Percentiles rank a stretch among this genome's conserved stretches.
Evolutionary conservation across 2,329 filamentous ascomycete species (phyloP).

Genomic region (Didymella pinodella): DNA sequence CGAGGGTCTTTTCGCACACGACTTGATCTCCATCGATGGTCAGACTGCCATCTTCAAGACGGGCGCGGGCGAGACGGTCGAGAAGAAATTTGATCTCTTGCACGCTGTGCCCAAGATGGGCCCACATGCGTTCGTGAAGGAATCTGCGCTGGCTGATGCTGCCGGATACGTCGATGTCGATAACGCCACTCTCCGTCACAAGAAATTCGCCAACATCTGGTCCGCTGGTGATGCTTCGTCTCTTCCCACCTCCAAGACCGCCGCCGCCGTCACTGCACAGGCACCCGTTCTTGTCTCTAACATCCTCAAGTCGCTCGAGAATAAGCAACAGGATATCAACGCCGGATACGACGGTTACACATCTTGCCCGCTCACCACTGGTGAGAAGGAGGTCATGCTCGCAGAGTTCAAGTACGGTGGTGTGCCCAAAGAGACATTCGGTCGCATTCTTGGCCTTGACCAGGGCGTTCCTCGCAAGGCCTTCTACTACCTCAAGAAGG

Average conservation of each 20-base stretch:
- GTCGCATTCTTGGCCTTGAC: conserved; percentile 62
- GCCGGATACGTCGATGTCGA: conserved; percentile 52
- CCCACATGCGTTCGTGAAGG: conserved; percentile 49
- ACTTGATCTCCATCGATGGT: conserved; percentile 49
- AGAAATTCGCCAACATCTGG: conserved; percentile 51
- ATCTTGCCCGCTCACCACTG: conserved; percentile 50
- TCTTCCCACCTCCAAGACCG: conserved; percentile 52
- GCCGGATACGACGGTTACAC: conserved; percentile 51
- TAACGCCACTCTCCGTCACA: conserved; percentile 47
- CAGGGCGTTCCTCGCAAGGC: conserved; percentile 63
- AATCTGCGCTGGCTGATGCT: conserved; percentile 46
- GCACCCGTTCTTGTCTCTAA: conserved; percentile 49
- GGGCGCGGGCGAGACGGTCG: conserved; percentile 37
- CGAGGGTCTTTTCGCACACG: conserved; percentile 51
- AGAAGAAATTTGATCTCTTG: conserved; percentile 49
- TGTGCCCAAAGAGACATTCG: conserved; percentile 69
- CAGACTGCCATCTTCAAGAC: conserved; percentile 48
- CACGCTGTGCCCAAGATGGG: conserved; percentile 52
- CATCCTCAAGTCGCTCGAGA: conserved; percentile 41
- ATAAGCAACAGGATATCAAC: conserved; percentile 27
- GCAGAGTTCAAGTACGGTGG: conserved; percentile 72
- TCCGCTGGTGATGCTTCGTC: conserved; percentile 50
- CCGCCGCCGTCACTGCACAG: conserved; percentile 50
- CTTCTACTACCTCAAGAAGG: conserved; percentile 71
- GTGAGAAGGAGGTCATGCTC: conserved; percentile 69